Percentiles rank a stretch among this genome's conserved stretches.
Conservation (phyloP, 768 basidiomycete genomes). For the Antrodiella citrinella region DNA sequence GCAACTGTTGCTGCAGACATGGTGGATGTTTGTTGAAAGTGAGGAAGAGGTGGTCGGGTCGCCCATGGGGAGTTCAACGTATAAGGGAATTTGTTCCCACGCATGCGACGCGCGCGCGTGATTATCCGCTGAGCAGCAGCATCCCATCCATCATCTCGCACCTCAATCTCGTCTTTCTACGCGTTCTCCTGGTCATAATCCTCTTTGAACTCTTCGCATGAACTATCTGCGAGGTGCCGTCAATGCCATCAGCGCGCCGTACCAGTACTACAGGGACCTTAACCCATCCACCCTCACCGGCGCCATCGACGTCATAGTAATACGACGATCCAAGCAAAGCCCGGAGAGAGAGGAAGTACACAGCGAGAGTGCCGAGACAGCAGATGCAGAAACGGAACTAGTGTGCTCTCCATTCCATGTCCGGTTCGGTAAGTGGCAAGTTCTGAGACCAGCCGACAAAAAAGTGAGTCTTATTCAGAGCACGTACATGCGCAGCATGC, state of each 20-base stretch:
- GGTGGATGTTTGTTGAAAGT: slow-evolving; percentile 15
- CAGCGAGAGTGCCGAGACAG: slow-evolving; percentile 7
- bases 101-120: too few relatives aligned
- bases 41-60: neutral
- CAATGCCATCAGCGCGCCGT: slow-evolving; percentile 77
- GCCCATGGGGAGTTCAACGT: neutral
- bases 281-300: slow-evolving; percentile 97
- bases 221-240: slow-evolving; percentile 86
- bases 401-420: slow-evolving; percentile 96
- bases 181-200: slow-evolving; percentile 1
- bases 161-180: neutral
- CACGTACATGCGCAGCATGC: neutral
- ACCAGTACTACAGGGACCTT: slow-evolving; percentile 85
- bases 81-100: neutral
- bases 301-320: slow-evolving; percentile 97
- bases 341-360: slow-evolving; percentile 19
- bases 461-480: slow-evolving; percentile 52
- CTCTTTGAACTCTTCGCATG: slow-evolving; percentile 36
- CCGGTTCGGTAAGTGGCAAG: slow-evolving; percentile 95
- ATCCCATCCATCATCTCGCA: too few relatives aligned
- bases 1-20: slow-evolving; percentile 39
- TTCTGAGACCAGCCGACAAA: slow-evolving; percentile 89
- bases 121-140: too few relatives aligned
- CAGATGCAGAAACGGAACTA: slow-evolving; percentile 56
- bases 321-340: slow-evolving; percentile 47